phyloP scores from a whole-genome alignment of 1,284 basidiomycete species.

The Cryptococcus sp. region DNA sequence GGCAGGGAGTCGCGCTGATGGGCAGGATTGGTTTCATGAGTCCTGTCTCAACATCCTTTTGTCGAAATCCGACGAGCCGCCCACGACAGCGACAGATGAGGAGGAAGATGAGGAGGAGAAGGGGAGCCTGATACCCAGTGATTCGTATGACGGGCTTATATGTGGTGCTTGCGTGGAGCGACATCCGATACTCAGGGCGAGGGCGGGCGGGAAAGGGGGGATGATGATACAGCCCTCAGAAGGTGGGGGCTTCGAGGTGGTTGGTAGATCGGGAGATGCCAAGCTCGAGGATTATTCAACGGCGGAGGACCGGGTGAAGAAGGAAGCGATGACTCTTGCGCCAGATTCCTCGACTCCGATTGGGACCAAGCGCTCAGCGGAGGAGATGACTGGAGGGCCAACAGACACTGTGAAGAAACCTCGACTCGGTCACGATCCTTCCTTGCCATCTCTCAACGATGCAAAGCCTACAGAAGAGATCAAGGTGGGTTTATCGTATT shows the following conservation, averaged over 20 bases:
- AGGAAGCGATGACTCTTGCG: not conserved
- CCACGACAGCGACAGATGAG: constrained; percentile 11
- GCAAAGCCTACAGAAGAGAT: no score
- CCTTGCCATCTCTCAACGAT: no score
- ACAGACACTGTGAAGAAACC: not conserved
- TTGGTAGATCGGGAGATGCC: constrained; percentile 11
- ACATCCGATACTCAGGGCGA: constrained; percentile 12
- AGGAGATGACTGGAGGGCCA: not conserved
- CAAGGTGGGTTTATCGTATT: no score
- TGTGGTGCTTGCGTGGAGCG: constrained; percentile 32
- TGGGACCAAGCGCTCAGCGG: not conserved
- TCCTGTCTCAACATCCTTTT: constrained; percentile 38
- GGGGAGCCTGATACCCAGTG: constrained; percentile 36
- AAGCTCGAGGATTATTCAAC: not conserved
- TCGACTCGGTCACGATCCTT: not conserved
- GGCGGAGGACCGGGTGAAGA: not conserved
- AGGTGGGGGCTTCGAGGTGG: constrained; percentile 17
- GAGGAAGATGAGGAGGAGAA: constrained; percentile 39
- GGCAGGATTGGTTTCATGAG: constrained; percentile 44
- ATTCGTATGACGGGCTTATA: constrained; percentile 41
- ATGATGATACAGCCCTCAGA: constrained; percentile 36
- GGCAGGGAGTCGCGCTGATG: not conserved
- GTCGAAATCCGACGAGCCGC: not conserved
- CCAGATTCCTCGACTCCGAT: no score
- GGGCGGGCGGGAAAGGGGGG: constrained; percentile 39